Evolutionary conservation across 805 yeast genomes (phyloP), one percentile per base, ranked within the genome.

Genomic region (Blastobotrys parvus): DNA sequence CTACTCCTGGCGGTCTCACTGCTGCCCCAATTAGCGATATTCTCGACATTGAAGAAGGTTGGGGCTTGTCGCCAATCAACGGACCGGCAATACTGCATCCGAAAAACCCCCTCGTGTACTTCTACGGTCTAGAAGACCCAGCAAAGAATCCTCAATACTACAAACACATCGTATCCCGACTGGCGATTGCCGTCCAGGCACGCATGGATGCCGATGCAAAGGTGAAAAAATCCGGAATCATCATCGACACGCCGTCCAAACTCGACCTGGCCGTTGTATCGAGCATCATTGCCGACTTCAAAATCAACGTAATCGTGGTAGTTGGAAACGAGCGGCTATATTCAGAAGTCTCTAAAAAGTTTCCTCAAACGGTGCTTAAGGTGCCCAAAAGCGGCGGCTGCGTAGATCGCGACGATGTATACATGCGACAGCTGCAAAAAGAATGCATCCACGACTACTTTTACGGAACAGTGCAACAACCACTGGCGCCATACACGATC

Each of bases 81-180:
- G 66, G 69, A 1, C 70, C 70, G 1, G 55, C 68, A 2, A 49
- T 54, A 4, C 50, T 60, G 1, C 89, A 84, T 59, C 84, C 85
- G n/a, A 85, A 86, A 59, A 94, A 86, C 60, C 97, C 97, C 0
- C 60, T 82, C n/a, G 90, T 83, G 6, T 80, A 82, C 54, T 79
- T 74, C 54, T 87, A 70, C 61, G 98, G 97, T 0, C 70, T 80
- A 42, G 84, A 80, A 39, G 62, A 67, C 30, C 69, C 76, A 10
- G 51, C 62, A 1, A 80, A 77, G 10, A 87, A 87, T 58, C 58
- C 72, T 35, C 72, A 70, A 35, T 68, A 72, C 41, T 87, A 75
- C 63, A 69, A 72, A 47, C 63, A 68, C 39, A 67, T 69, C 34
- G 50, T 77, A 1, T 57, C 74, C 1, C 69, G 72, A 45, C 62